phyloP scores from a whole-genome alignment of 306 rosid genomes.

The Acacia melanoxylon region DNA sequence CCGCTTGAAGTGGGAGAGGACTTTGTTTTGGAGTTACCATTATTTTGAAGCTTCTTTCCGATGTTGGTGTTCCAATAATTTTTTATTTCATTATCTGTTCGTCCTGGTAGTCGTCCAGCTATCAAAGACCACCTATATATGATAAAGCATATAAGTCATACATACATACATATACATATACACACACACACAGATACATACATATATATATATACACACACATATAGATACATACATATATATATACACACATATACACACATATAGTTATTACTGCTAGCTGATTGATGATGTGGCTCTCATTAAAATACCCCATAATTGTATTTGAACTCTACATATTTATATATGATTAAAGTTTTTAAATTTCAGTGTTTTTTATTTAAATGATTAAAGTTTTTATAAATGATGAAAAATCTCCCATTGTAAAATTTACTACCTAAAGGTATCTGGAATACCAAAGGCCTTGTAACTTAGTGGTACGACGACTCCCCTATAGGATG shows the following conservation, averaged over 20 bases:
- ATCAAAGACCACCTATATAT: conserved; percentile 58
- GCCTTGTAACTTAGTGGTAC: too few relatives aligned
- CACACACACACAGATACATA: background rate
- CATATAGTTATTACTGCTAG: background rate
- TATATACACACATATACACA: background rate
- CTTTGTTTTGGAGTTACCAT: background rate
- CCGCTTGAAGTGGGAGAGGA: background rate
- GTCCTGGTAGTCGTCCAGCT: conserved; percentile 69
- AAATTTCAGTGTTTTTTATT: too few relatives aligned
- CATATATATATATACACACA: background rate
- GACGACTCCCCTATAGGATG: too few relatives aligned
- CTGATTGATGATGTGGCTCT: background rate
- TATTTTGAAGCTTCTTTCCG: conserved; percentile 54
- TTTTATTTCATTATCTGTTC: conserved; percentile 74
- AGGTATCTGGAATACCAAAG: too few relatives aligned
- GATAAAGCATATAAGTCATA: background rate
- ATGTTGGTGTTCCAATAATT: conserved; percentile 64
- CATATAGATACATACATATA: background rate
- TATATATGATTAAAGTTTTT: too few relatives aligned
- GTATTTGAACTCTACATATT: background rate
- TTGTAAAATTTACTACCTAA: too few relatives aligned
- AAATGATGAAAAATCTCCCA: too few relatives aligned
- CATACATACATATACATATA: background rate
- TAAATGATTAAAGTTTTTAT: too few relatives aligned
- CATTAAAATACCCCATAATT: background rate